These are phyloP conservation scores for Colletotrichum lupini DNA, from an alignment of 2,329 filamentous ascomycete species.

Conservation along the genomic window DNA sequence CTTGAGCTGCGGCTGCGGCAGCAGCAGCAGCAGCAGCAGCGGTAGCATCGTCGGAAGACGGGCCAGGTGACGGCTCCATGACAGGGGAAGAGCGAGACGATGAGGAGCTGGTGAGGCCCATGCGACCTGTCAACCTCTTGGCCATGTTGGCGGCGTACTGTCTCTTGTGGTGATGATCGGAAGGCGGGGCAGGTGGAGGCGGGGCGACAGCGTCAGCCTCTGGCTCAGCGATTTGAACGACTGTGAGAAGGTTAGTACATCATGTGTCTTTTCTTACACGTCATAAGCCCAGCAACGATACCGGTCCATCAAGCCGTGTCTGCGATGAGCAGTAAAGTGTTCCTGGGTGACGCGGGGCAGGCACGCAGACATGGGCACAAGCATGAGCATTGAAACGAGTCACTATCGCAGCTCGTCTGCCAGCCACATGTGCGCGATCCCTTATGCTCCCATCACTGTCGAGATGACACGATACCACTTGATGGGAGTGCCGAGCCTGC, in stretches of 20 bases:
- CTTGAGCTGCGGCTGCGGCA: conserved; percentile 16
- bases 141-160: conserved; percentile 57
- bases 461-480: conserved; percentile 26
- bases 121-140: conserved; percentile 55
- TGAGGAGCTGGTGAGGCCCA: conserved; percentile 47
- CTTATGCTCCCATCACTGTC: not conserved
- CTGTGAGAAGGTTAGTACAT: conserved; percentile 42
- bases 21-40: conserved; percentile 7
- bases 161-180: conserved; percentile 53
- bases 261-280: conserved; percentile 26
- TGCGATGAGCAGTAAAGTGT: conserved; percentile 10
- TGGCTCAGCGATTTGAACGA: conserved; percentile 71
- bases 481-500: conserved; percentile 27
- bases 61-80: conserved; percentile 45
- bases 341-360: conserved; percentile 39
- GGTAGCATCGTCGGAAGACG: conserved; percentile 43
- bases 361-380: not conserved
- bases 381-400: not conserved
- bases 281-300: conserved; percentile 32
- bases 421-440: not conserved
- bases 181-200: conserved; percentile 37
- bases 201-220: conserved; percentile 34
- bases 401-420: conserved; percentile 4
- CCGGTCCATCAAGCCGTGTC: conserved; percentile 28
- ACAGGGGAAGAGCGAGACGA: conserved; percentile 59